phyloP scores from a whole-genome alignment of 768 basidiomycete species.

The Termitomyces sp. region DNA sequence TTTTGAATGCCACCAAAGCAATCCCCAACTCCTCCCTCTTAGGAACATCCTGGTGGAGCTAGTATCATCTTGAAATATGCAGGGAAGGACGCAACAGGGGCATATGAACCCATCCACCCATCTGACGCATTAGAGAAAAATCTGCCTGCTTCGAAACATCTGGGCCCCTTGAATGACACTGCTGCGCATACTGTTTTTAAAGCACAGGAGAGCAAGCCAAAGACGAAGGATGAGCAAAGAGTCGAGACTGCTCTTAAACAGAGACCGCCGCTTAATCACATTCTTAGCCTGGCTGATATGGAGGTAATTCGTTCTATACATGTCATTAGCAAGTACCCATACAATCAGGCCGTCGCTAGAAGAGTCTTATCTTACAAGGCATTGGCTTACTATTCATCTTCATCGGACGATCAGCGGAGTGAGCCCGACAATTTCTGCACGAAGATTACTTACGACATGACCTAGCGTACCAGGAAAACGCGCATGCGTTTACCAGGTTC shows the following conservation, averaged over 20 bases:
- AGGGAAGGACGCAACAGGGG: conserved; percentile 78
- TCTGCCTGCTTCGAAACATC: conserved; percentile 63
- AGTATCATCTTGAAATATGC: conserved; percentile 80
- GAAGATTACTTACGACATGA: conserved; percentile 13
- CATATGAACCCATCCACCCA: conserved; percentile 81
- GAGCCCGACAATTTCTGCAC: conserved; percentile 18
- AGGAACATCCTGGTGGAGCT: conserved; percentile 81
- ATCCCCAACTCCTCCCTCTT: conserved; percentile 1
- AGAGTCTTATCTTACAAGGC: conserved; percentile 70
- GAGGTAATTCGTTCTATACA: conserved; percentile 43
- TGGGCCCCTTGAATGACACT: conserved; percentile 55
- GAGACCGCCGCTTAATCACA: conserved; percentile 62
- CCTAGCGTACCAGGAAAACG: conserved; percentile 61
- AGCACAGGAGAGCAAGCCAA: conserved; percentile 34
- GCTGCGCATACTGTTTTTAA: conserved; percentile 33
- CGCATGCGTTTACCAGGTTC: conserved; percentile 76
- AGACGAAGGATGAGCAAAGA: conserved; percentile 67
- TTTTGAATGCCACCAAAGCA: background rate
- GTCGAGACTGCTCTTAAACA: conserved; percentile 54
- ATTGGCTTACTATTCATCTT: conserved; percentile 80
- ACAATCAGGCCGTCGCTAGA: conserved; percentile 58
- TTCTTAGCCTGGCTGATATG: conserved; percentile 77
- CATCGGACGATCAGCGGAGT: conserved; percentile 83
- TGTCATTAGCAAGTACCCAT: background rate
- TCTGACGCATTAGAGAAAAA: conserved; percentile 73